Conservation (phyloP, 805 yeast genomes). For the Candida oleophila region DNA sequence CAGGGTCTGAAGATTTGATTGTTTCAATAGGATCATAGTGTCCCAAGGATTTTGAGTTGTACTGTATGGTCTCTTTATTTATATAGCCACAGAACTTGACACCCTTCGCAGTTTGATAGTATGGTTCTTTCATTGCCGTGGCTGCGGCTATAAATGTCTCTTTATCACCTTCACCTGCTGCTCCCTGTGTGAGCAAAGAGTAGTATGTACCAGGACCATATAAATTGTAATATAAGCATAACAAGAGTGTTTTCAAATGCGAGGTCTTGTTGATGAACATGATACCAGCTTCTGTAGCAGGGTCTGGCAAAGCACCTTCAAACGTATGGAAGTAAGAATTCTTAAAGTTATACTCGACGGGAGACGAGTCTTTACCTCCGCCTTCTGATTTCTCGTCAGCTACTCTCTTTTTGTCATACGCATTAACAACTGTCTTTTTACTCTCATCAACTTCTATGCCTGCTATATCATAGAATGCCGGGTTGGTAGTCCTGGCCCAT, state of each 20-base stretch:
- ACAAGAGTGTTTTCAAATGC: slow-evolving; percentile 57
- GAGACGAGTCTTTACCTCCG: slow-evolving; percentile 14
- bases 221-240: slow-evolving; percentile 64
- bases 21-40: slow-evolving; percentile 40
- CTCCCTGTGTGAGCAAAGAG: slow-evolving; percentile 66
- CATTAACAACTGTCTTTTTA: slow-evolving; percentile 28
- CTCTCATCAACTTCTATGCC: slow-evolving; percentile 30
- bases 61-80: slow-evolving; percentile 19
- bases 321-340: slow-evolving; percentile 50
- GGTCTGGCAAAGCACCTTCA: slow-evolving; percentile 63
- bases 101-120: slow-evolving; percentile 52
- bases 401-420: slow-evolving; percentile 21
- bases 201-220: slow-evolving; percentile 67
- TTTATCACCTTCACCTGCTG: slow-evolving; percentile 80
- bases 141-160: slow-evolving; percentile 77
- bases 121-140: slow-evolving; percentile 44
- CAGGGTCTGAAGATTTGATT: background rate
- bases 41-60: slow-evolving; percentile 20
- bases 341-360: slow-evolving; percentile 24
- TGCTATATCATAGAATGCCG: slow-evolving; percentile 57
- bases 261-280: slow-evolving; percentile 56
- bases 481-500: slow-evolving; percentile 69
- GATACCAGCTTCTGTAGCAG: slow-evolving; percentile 72
- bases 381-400: slow-evolving; percentile 24
- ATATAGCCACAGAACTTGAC: slow-evolving; percentile 36